A percentile compares a stretch with the other conserved stretches of the same genome.
Evolutionary conservation across 768 basidiomycete genomes (phyloP).

Genomic region (Russula sp.): DNA sequence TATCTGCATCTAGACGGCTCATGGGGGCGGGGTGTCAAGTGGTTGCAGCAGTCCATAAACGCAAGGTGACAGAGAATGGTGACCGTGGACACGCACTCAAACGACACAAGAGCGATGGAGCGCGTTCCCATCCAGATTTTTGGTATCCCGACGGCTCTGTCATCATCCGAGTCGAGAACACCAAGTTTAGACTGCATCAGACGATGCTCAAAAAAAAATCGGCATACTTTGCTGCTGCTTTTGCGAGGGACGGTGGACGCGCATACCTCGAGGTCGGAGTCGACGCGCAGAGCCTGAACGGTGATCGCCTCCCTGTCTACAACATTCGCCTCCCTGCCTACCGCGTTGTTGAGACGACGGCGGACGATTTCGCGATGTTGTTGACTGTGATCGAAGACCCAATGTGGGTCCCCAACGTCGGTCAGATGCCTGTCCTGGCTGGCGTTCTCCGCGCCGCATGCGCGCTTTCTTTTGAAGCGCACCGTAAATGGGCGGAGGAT

Average conservation of each 20-base stretch:
- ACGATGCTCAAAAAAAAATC: conserved; percentile 38
- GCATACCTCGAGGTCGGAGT: no score
- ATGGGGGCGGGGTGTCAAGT: background rate
- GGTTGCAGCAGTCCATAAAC: background rate
- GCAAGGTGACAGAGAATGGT: background rate
- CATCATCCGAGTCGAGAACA: conserved; percentile 38
- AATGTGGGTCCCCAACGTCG: conserved; percentile 35
- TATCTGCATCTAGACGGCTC: background rate
- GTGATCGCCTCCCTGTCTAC: no score
- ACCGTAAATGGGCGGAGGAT: conserved; percentile 36
- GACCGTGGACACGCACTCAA: background rate
- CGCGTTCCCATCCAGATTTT: conserved; percentile 28
- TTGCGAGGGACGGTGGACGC: no score
- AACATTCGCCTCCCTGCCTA: no score
- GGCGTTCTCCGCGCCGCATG: conserved; percentile 41
- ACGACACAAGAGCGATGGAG: background rate
- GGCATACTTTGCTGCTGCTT: conserved; percentile 38
- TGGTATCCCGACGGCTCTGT: conserved; percentile 42
- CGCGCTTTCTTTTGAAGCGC: conserved; percentile 36
- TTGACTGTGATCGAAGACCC: conserved; percentile 37
- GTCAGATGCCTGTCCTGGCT: conserved; percentile 34
- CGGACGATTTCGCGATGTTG: no score
- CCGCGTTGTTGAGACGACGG: no score
- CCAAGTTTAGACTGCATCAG: conserved; percentile 39
- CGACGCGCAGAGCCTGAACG: no score